phyloP scores from a whole-genome alignment of 2,329 filamentous ascomycete genomes.

The Colletotrichum sp. region DNA sequence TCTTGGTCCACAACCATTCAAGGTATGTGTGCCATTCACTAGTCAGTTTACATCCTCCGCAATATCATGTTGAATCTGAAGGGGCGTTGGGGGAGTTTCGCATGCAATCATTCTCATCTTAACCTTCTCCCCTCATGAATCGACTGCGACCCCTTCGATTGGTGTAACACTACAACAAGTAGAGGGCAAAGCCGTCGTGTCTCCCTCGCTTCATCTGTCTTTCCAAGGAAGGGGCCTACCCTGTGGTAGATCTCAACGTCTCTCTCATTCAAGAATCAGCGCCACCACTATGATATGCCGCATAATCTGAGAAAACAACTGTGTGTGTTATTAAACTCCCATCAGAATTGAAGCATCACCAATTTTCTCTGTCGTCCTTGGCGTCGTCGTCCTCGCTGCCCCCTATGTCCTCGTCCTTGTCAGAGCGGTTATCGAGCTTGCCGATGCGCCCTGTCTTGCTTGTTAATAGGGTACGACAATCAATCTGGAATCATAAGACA shows the following conservation, averaged over 20 bases:
- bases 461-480: rapidly evolving
- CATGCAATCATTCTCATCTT: not conserved
- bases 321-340: no score
- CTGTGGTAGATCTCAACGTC: not conserved
- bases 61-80: not conserved
- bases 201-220: not conserved
- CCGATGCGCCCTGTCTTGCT: not conserved
- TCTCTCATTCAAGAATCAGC: no score
- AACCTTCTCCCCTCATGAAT: not conserved
- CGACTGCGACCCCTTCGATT: not conserved
- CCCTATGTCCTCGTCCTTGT: rapidly evolving
- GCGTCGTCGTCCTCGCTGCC: not conserved
- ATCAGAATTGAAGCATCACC: no score
- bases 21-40: not conserved
- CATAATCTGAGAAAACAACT: no score
- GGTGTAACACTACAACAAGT: rapidly evolving
- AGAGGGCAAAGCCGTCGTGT: not conserved
- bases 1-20: not conserved
- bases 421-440: rapidly evolving
- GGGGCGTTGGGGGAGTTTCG: not conserved
- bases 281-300: no score
- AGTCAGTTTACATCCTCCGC: not conserved
- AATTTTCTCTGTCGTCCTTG: not conserved
- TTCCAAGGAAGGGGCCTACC: not conserved
- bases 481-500: not conserved